These are phyloP conservation scores for Penicillium freii DNA, from an alignment of 2,329 filamentous ascomycete genomes.

Conservation along the genomic window DNA sequence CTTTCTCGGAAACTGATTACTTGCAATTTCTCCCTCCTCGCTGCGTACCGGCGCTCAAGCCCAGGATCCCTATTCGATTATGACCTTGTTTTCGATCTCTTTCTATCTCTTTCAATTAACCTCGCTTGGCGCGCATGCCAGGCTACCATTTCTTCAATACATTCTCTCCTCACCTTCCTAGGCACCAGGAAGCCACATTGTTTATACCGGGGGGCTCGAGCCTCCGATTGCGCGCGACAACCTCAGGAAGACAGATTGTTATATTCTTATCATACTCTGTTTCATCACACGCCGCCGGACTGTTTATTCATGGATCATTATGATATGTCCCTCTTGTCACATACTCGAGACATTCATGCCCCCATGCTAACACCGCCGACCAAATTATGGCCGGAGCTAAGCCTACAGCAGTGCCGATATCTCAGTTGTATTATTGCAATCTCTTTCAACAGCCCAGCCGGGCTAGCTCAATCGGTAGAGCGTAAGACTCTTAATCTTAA, in stretches of 20 bases:
- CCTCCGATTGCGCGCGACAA: not conserved
- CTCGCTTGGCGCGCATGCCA: constrained; percentile 5
- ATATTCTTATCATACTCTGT: not conserved
- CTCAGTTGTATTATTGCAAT: constrained; percentile 31
- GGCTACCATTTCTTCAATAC: not conserved
- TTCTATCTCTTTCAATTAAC: not conserved
- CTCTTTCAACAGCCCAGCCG: constrained; percentile 32
- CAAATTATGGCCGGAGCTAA: constrained; percentile 34
- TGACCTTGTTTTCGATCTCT: not conserved
- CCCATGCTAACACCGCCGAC: not conserved
- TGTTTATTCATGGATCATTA: not conserved
- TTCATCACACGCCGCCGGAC: not conserved
- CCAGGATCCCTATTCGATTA: not conserved
- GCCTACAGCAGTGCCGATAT: not conserved
- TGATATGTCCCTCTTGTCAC: not conserved
- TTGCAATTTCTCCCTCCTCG: not conserved
- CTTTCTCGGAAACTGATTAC: not conserved
- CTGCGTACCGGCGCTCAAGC: not conserved
- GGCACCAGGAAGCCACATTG: constrained; percentile 3
- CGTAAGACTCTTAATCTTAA: constrained; percentile 51
- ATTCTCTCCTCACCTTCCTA: constrained; percentile 7
- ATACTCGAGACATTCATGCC: not conserved
- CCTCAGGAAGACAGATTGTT: not conserved
- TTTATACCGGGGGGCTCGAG: not conserved
- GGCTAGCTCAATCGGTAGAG: constrained; percentile 52